A percentile compares a stretch with the other conserved stretches of the same genome.
Evolutionary conservation across 2,329 filamentous ascomycete species (phyloP).

Genomic region (Coniochaeta ligniaria): DNA sequence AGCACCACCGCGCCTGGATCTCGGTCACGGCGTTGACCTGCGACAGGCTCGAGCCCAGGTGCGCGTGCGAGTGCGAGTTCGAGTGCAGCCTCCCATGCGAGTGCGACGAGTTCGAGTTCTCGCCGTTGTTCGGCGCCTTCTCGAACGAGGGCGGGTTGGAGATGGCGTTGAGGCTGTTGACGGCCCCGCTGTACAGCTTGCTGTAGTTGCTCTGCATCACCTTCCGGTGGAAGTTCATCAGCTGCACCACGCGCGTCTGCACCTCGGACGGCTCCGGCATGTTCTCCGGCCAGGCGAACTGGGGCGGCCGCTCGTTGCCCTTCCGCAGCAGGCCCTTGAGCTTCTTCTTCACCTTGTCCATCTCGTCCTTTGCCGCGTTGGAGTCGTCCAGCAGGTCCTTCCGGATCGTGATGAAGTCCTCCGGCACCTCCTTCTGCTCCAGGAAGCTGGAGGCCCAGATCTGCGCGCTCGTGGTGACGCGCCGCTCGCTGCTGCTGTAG

Average conservation of each 20-base stretch:
- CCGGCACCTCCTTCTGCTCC: conserved; percentile 74
- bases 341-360: conserved; percentile 99
- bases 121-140: conserved; percentile 27
- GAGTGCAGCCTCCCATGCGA: conserved; percentile 18
- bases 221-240: conserved; percentile 95
- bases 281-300: conserved; percentile 97
- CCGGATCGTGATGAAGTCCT: conserved; percentile 81
- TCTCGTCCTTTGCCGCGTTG: conserved; percentile 96
- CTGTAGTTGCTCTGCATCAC: conserved; percentile 94
- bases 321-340: conserved; percentile 86
- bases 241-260: conserved; percentile 80
- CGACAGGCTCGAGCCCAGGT: conserved; percentile 35
- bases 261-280: conserved; percentile 93
- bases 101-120: conserved; percentile 12
- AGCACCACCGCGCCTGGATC: conserved; percentile 93
- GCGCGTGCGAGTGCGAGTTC: conserved; percentile 27
- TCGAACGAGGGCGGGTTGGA: conserved; percentile 41
- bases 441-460: conserved; percentile 91
- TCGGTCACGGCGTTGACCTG: conserved; percentile 56
- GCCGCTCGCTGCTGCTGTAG: conserved; percentile 90
- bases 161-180: conserved; percentile 54
- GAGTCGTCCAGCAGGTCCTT: conserved; percentile 96
- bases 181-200: conserved; percentile 64
- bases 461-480: conserved; percentile 92
- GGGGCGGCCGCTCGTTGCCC: conserved; percentile 85